Base-by-base conservation (phyloP, 768 basidiomycete genomes). In the Pisolithus orientalis region DNA sequence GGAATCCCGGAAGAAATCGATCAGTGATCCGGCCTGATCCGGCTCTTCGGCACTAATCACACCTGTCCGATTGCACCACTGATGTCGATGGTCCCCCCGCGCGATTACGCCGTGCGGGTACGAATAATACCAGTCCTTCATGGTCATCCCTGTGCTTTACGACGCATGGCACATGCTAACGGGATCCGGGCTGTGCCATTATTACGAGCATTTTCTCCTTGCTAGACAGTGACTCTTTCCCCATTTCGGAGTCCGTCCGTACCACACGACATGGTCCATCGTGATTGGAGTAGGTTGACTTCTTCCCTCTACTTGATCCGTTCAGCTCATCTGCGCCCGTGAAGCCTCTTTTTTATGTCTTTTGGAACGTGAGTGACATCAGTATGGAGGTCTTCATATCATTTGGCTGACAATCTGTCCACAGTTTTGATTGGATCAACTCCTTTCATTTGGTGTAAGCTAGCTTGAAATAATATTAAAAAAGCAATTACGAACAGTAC, bases 401-500 rank as follows among this genome's bases (percentile, higher is more conserved):
- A 16, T 21, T 21, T 21, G 25, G 5, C 51, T 52, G 24, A 42
- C 40, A 6, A 50, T 6, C 13, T 43, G 4, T 40, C 29, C 17
- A n/a, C 17, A 52, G 51, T 1, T 47, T 52, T 31, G 51, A 45
- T 21, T 52, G 51, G 51, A 28, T 52, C 34, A 52, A 52, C 39
- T 52, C 51, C 14, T 52, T 21, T 21, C 21, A 21, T 21, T 44
- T 39, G 51, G 51, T 25, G 51, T 52, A 21, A 38, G 51, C 32
- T 11, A 21, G 29, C 24, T 28, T 17, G n/a, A 17, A 31, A n/a
- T 13, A 17, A 2, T 45, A 11, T 25, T 16, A 11, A 44, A 25
- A 29, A 6, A 6, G 27, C 38, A 31, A 42, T 37, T 64, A 64
- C 40, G 48, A 56, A 25, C 29, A 53, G 29, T 43, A 65, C 47